Evolutionary conservation across 2,329 filamentous ascomycete species (phyloP).

Genomic region (Orbilia quercus): DNA sequence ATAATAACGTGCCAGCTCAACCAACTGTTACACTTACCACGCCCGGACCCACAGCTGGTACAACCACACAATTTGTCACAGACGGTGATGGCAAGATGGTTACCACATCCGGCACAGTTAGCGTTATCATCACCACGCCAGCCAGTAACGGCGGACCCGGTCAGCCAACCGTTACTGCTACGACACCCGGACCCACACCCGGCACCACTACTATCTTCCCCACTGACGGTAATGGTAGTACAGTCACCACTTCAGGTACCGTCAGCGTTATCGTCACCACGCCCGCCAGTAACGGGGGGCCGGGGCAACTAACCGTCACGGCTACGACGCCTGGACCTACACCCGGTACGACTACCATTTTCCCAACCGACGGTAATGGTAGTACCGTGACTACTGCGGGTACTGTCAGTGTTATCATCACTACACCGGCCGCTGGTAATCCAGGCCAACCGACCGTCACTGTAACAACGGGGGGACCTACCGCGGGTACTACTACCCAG

Average conservation of each 20-base stretch:
- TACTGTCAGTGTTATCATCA: slow-evolving; percentile 8
- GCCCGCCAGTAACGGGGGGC: not conserved
- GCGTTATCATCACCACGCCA: slow-evolving; percentile 12
- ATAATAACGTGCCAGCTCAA: not conserved
- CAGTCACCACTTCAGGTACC: slow-evolving; percentile 1
- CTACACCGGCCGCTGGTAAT: not conserved
- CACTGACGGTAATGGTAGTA: not conserved
- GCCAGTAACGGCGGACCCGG: not conserved
- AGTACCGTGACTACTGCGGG: not conserved
- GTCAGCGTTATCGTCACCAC: slow-evolving; percentile 12
- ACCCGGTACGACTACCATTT: too few relatives aligned
- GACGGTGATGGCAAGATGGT: not conserved
- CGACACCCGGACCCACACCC: not conserved
- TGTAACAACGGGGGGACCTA: not conserved
- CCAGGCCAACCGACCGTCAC: not conserved
- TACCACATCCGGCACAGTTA: slow-evolving; percentile 3
- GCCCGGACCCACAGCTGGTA: not conserved
- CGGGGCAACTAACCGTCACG: not conserved
- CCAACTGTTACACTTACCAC: not conserved
- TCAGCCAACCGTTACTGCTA: not conserved
- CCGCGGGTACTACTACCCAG: too few relatives aligned
- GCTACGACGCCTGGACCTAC: not conserved
- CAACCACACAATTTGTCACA: not conserved
- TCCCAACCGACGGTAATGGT: not conserved
- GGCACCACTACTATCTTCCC: not conserved